Evolutionary conservation across 805 yeast species (phyloP), one percentile per base, ranked within the genome.

Genomic region (Priceomyces fermenticarens): DNA sequence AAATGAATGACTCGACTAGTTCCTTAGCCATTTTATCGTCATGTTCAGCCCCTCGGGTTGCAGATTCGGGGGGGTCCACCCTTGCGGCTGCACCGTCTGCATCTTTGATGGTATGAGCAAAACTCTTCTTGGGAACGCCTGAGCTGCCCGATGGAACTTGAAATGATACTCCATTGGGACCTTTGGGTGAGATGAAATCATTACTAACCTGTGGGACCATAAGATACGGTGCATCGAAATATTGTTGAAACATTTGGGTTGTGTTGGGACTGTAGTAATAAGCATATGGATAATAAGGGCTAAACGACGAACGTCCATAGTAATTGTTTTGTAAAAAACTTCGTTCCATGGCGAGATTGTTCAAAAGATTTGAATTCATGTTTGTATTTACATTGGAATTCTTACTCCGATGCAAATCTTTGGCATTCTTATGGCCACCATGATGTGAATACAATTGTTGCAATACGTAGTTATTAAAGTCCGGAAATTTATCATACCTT

Each of bases 401-500:
- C 23, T 11, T 23, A 13, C 10, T 23, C 11, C 12, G 17, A 12
- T 32, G 25, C 10, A 15, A 30, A 20, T 28, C 30, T 8, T 33
- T 28, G 14, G 15, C 28, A n/a, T 16, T 12, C 6, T 31, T 28
- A n/a, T n/a, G n/a, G 9, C 36, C 16, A 29, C 37, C 27, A 32
- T 35, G 35, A 16, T 39, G 40, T 4, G 54, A 52, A 29, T 44
- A 43, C 35, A 53, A 38, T 38, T 57, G 60, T 43, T 61, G 66
- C 16, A 56, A 32, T 12, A 47, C 31, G 57, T 63, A 52, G 35
- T 62, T 60, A 39, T 62, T 60, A 42, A 61, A 59, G 36, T 64
- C 70, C 1, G 82, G 81, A 43, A 65, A 73, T 46, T 71, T 69
- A 52, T 83, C 88, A 52, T 65, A 79, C 16, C 88, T 57, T 2